Evolutionary conservation across 345 rosid species (phyloP).

Genomic region (Eucalyptus cladocalyx): DNA sequence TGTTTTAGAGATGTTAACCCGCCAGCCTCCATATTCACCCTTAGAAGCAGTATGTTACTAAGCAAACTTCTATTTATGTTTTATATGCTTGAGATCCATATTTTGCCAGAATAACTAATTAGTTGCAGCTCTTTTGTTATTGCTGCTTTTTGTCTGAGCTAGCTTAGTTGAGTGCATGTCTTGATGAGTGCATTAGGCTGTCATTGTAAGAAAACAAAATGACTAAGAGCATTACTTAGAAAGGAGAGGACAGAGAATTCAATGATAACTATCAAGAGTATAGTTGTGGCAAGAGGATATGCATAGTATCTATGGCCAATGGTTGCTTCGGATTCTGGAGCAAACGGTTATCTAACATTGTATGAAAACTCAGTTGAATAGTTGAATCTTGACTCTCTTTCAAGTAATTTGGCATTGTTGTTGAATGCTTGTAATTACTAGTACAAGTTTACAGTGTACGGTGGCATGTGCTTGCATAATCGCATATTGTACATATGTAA

Average conservation of each 20-base stretch:
- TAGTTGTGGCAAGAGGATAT: not conserved
- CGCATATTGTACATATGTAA: not conserved
- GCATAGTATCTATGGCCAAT: not conserved
- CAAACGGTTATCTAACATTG: not conserved
- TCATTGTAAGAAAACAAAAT: not conserved
- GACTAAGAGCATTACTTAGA: not conserved
- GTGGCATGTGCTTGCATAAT: not conserved
- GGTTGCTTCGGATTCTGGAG: not conserved
- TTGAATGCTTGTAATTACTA: not conserved
- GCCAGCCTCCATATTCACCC: constrained; percentile 44
- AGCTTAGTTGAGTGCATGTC: not conserved
- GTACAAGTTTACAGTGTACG: not conserved
- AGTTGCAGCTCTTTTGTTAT: not conserved
- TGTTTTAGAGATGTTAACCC: constrained; percentile 74
- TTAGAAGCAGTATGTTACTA: constrained; percentile 48
- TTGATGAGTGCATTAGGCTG: not conserved
- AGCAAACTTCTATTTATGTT: not conserved
- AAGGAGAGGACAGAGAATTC: not conserved
- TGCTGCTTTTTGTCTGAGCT: not conserved
- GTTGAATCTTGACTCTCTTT: not conserved
- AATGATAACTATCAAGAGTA: not conserved
- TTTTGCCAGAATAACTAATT: not conserved
- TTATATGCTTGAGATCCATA: not conserved
- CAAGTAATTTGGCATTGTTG: not conserved
- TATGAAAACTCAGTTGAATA: not conserved